Evolutionary conservation across 169 alveolate species (phyloP).

Genomic region (Cryptosporidium parvum): DNA sequence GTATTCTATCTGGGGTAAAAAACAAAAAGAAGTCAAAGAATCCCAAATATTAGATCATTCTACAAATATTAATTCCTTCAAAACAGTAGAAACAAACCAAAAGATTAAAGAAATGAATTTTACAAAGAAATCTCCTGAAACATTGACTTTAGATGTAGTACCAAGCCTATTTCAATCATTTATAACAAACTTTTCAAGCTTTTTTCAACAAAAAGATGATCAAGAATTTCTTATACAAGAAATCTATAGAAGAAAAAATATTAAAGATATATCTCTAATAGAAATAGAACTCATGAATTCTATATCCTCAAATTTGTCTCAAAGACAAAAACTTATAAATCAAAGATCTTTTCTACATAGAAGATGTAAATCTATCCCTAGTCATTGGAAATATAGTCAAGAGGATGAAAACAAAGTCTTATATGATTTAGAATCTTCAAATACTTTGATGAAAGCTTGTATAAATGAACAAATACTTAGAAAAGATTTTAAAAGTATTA

Average conservation of each 20-base stretch:
- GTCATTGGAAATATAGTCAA: conserved; percentile 1
- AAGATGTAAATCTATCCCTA: conserved; percentile 48
- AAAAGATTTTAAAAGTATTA: background rate
- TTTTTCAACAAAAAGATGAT: conserved; percentile 20
- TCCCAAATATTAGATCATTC: too few species aligned
- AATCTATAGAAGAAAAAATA: background rate
- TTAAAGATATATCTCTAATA: background rate
- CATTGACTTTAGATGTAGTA: background rate
- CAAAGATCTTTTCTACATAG: background rate
- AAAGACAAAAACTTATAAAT: background rate
- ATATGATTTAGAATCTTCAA: background rate
- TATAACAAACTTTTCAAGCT: background rate
- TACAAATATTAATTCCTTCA: too few species aligned
- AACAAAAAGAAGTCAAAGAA: background rate
- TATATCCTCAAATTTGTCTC: background rate
- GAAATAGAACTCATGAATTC: conserved; percentile 5
- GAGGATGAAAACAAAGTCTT: background rate
- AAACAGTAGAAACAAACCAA: too few species aligned
- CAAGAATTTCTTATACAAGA: conserved; percentile 1
- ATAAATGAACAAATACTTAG: background rate
- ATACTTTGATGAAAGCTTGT: conserved; percentile 10
- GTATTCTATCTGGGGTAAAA: conserved; percentile 7
- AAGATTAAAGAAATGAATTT: too few species aligned
- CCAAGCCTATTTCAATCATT: conserved; percentile 6
- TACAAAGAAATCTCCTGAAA: background rate